A percentile compares a stretch with the other conserved stretches of the same genome.
phyloP scores from a whole-genome alignment of 2,329 filamentous ascomycete genomes.

The Alternaria triticina region DNA sequence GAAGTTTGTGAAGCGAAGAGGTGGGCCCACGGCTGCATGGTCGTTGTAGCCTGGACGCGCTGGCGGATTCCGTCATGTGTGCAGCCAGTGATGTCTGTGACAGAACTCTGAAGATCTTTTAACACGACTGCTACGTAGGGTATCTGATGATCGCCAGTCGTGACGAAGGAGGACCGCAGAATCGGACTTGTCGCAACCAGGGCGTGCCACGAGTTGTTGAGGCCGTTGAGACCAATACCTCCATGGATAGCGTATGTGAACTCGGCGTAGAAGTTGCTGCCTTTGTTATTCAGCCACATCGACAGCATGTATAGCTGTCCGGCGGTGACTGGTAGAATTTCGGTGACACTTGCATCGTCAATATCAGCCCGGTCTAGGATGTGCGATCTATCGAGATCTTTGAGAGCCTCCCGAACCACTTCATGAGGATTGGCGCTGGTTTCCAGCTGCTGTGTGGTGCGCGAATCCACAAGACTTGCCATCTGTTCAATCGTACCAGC shows the following conservation, averaged over 20 bases:
- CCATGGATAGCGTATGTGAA: conserved; percentile 68
- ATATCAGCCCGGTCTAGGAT: conserved; percentile 55
- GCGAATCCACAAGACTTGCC: conserved; percentile 50
- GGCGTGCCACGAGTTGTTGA: conserved; percentile 67
- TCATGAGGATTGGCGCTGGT: not conserved
- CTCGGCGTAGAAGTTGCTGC: conserved; percentile 73
- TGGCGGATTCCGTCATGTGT: conserved; percentile 11
- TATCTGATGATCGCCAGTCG: conserved; percentile 53
- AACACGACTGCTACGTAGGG: conserved; percentile 71
- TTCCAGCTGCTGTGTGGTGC: not conserved
- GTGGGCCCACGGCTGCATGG: conserved; percentile 41
- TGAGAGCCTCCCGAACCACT: conserved; percentile 33
- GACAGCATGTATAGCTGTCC: conserved; percentile 84
- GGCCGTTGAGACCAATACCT: conserved; percentile 41
- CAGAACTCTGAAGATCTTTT: conserved; percentile 44
- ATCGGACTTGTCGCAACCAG: conserved; percentile 66
- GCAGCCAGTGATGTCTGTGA: conserved; percentile 35
- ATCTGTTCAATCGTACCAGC: conserved; percentile 71
- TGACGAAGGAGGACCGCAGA: conserved; percentile 71
- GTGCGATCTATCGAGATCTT: conserved; percentile 46
- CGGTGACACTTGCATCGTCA: conserved; percentile 56
- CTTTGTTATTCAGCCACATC: conserved; percentile 72
- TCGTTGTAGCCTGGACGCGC: not conserved
- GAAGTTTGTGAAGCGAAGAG: conserved; percentile 45
- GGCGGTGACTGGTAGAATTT: conserved; percentile 71